Percentiles rank a stretch among this genome's conserved stretches.
These are phyloP conservation scores for Epichloe brachyelytri DNA, from an alignment of 2,329 filamentous ascomycete genomes.

Conservation along the genomic window DNA sequence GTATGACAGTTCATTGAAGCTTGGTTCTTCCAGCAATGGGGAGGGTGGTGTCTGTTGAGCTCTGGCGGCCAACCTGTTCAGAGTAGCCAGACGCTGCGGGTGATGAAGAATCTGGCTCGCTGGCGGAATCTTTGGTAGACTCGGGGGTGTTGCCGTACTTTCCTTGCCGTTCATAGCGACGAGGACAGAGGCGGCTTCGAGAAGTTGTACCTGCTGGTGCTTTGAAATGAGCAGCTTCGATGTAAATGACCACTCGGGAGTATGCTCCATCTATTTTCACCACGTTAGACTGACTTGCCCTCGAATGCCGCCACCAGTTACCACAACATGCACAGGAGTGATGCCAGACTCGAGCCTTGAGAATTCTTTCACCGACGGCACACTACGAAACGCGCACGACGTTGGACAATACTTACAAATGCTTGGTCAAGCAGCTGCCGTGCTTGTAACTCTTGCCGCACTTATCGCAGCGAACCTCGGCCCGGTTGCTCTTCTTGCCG, in stretches of 20 bases:
- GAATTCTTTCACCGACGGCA: background rate
- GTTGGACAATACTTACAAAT: slow-evolving; percentile 75
- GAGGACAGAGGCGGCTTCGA: slow-evolving; percentile 93
- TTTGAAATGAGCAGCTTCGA: slow-evolving; percentile 98
- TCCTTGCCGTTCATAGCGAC: slow-evolving; percentile 67
- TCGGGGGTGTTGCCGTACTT: slow-evolving; percentile 49
- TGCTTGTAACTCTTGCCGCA: slow-evolving; percentile 99
- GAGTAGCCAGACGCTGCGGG: slow-evolving; percentile 72
- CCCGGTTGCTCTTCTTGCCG: slow-evolving; percentile 70
- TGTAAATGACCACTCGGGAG: slow-evolving; percentile 92
- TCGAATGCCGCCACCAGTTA: background rate
- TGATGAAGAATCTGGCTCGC: slow-evolving; percentile 71
- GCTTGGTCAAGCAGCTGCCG: slow-evolving; percentile 99
- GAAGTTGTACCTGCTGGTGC: slow-evolving; percentile 95
- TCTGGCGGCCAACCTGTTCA: slow-evolving; percentile 62
- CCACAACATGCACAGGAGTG: background rate
- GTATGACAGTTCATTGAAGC: slow-evolving; percentile 36
- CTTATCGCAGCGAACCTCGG: slow-evolving; percentile 89
- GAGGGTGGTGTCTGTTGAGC: slow-evolving; percentile 91
- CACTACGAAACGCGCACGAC: slow-evolving; percentile 12
- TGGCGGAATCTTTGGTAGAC: slow-evolving; percentile 55
- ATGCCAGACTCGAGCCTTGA: background rate
- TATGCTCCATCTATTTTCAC: slow-evolving; percentile 79
- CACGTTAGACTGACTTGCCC: slow-evolving; percentile 3
- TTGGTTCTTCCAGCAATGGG: slow-evolving; percentile 60